Evolutionary conservation across 2,329 filamentous ascomycete genomes (phyloP).

Genomic region (Ceratocystis harringtonii): DNA sequence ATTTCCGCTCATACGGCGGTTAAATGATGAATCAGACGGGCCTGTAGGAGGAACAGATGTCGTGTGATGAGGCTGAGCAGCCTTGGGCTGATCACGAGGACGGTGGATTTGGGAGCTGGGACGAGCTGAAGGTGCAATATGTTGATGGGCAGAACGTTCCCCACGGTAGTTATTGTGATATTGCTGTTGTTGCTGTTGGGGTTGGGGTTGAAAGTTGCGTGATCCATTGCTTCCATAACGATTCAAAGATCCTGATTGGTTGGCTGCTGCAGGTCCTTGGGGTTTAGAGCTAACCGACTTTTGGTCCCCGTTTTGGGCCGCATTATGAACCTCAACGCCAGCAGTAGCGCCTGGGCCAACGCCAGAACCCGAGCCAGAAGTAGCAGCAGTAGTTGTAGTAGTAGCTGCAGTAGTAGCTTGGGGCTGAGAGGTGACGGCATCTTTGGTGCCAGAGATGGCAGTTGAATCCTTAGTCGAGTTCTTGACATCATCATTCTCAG

Average conservation of each 20-base stretch:
- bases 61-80: slow-evolving; percentile 35
- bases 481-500: slow-evolving; percentile 31
- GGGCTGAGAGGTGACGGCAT: neutral
- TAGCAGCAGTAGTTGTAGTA: slow-evolving; percentile 22
- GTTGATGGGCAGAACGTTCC: slow-evolving; percentile 4
- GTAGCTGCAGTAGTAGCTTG: slow-evolving; percentile 23
- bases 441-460: slow-evolving; percentile 17
- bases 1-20: slow-evolving; percentile 37
- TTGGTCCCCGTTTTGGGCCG: neutral
- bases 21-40: slow-evolving; percentile 36
- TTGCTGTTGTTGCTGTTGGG: slow-evolving; percentile 3
- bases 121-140: slow-evolving; percentile 2
- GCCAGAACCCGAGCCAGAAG: slow-evolving; percentile 12
- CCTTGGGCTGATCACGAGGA: neutral
- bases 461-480: slow-evolving; percentile 30
- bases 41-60: slow-evolving; percentile 57
- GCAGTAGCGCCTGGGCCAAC: neutral
- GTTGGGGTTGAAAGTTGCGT: slow-evolving; percentile 24
- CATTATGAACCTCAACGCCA: neutral
- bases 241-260: slow-evolving; percentile 35
- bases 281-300: slow-evolving; percentile 3
- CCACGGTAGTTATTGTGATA: slow-evolving; percentile 9
- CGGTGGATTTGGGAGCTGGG: slow-evolving; percentile 5
- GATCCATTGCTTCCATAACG: slow-evolving; percentile 29
- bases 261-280: slow-evolving; percentile 31